Base-by-base conservation (phyloP, 176 grass and related monocot genomes). In the Zea luxurians region DNA sequence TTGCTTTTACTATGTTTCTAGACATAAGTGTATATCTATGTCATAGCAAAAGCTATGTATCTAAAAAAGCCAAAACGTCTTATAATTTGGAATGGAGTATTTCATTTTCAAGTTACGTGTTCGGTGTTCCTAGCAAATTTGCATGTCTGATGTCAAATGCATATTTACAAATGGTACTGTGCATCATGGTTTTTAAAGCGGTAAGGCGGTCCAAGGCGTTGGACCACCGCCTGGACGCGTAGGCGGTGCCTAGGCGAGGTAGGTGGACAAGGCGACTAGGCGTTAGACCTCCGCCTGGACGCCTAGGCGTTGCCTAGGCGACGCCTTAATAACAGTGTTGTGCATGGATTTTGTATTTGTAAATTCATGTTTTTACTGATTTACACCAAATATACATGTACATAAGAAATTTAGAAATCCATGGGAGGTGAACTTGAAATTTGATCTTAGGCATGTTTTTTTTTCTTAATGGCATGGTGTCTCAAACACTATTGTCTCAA, bases 401-500 rank as follows among this genome's bases (percentile, higher is more conserved):
- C 61, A 18, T 15, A 64, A 20, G 21, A 52, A 71, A 16, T 9
- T 15, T 49, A 36, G 44, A 34, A 48, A 13, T 27, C 20, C 20
- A 37, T 64, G 58, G 43, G 8, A 4, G 4, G 9, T 76, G 13
- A 9, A 76, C 8, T 55, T 44, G 10, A 67, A 41, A 42, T 64
- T 41, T 55, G 6, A 63, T 77, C 53, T n/a, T 34, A 38, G 36
- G 13, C n/a, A 83, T 75, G 10, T 48, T 75, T 55, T 57, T 57
- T 2, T 6, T 3, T 8, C 47, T 41, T 82, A 68, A 8, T 34
- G 41, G 2, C 27, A 37, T 67, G 61, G 6, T 55, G 4, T 45
- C 13, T 58, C 50, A 59, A 58, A 13, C 15, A 43, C n/a, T 18
- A 45, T 52, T 65, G 42, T 67, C n/a, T 17, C 66, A 74, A 58